Percentiles rank a stretch among this genome's conserved stretches.
Evolutionary conservation across 768 basidiomycete species (phyloP).

Genomic region (Xerocomus spinulosus): DNA sequence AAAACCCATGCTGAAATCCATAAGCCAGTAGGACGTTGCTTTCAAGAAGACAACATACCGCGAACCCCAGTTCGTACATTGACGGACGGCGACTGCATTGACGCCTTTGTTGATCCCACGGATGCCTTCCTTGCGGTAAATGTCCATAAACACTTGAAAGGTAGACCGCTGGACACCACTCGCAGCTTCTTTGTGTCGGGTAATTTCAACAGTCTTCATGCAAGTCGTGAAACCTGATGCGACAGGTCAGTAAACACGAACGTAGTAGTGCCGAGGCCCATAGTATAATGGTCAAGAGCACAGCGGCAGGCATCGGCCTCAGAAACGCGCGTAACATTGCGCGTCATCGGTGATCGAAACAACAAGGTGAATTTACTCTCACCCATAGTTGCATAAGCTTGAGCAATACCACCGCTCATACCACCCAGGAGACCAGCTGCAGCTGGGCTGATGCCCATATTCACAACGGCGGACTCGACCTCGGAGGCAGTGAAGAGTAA

Average conservation of each 20-base stretch:
- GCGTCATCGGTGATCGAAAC: not conserved
- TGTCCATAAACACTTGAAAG: conserved; percentile 92
- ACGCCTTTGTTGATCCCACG: conserved; percentile 99
- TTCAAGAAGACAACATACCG: conserved; percentile 46
- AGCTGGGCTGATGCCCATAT: conserved; percentile 72
- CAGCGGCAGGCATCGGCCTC: conserved; percentile 20
- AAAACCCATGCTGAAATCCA: conserved; percentile 77
- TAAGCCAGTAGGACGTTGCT: conserved; percentile 2
- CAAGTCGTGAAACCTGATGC: conserved; percentile 90
- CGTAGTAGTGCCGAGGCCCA: not conserved
- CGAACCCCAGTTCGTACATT: conserved; percentile 92
- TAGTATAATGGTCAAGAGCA: conserved; percentile 10
- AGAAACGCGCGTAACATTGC: conserved; percentile 15
- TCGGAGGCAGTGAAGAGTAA: conserved; percentile 95
- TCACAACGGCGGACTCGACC: conserved; percentile 67
- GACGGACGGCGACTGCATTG: conserved; percentile 87
- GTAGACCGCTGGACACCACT: conserved; percentile 86
- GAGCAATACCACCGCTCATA: conserved; percentile 95
- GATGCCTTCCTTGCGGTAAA: conserved; percentile 90
- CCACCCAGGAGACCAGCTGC: conserved; percentile 89
- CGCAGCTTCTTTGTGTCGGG: conserved; percentile 87
- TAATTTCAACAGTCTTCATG: conserved; percentile 99
- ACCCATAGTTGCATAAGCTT: conserved; percentile 99
- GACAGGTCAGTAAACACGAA: conserved; percentile 9
- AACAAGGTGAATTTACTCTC: conserved; percentile 32